phyloP scores from a whole-genome alignment of 225 moss, liverwort and hornwort genomes.

The Polytrichum commune region DNA sequence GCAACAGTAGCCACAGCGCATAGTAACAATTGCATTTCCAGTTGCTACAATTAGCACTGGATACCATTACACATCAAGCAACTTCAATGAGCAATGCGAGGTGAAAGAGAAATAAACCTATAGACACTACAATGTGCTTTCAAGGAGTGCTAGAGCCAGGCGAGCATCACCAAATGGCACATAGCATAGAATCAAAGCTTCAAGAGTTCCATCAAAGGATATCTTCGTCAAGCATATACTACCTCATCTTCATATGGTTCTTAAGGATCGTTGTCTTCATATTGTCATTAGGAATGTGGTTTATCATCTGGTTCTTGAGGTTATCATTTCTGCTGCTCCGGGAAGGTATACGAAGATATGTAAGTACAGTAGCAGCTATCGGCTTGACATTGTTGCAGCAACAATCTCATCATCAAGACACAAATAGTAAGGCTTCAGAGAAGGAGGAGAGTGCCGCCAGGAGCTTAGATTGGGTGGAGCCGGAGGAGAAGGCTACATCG shows the following conservation, averaged over 20 bases:
- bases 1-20: too few relatives aligned
- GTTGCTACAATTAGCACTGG: neutral
- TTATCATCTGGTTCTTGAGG: slow-evolving; percentile 39
- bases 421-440: neutral
- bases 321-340: slow-evolving; percentile 37
- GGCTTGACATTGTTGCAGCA: slow-evolving; percentile 28
- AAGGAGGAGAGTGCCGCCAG: slow-evolving; percentile 8
- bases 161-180: slow-evolving; percentile 27
- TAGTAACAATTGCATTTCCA: too few relatives aligned
- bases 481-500: slow-evolving; percentile 19
- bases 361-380: slow-evolving; percentile 24
- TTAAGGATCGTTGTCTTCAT: slow-evolving; percentile 40
- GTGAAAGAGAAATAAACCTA: neutral
- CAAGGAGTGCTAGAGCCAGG: slow-evolving; percentile 23
- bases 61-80: neutral
- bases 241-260: slow-evolving; percentile 39
- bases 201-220: slow-evolving; percentile 34
- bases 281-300: slow-evolving; percentile 39
- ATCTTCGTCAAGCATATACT: slow-evolving; percentile 35
- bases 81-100: neutral
- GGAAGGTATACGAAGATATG: slow-evolving; percentile 35
- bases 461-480: slow-evolving; percentile 12
- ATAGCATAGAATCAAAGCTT: slow-evolving; percentile 27
- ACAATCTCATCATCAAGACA: slow-evolving; percentile 3
- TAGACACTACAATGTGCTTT: slow-evolving; percentile 12